A percentile compares a stretch with the other conserved stretches of the same genome.
Evolutionary conservation across 2,329 filamentous ascomycete species (phyloP).

Genomic region (Bipolaris sorokiniana): DNA sequence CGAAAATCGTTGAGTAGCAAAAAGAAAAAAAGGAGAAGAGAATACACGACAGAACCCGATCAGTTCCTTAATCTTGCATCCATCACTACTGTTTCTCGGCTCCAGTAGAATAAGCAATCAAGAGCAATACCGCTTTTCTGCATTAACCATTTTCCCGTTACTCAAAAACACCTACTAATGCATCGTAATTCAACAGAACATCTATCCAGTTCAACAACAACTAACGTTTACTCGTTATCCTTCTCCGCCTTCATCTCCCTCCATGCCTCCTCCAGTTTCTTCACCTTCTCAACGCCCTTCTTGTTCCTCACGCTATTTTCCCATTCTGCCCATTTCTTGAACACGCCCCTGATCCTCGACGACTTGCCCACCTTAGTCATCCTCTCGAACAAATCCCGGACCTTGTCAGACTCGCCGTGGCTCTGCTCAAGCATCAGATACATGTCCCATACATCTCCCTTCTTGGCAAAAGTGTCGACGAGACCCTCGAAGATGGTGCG

Average conservation of each 20-base stretch:
- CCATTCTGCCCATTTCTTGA: slow-evolving; percentile 90
- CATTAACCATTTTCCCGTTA: background rate
- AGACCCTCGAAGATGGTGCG: slow-evolving; percentile 94
- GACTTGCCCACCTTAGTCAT: slow-evolving; percentile 74
- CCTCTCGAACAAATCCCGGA: slow-evolving; percentile 82
- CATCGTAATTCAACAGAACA: background rate
- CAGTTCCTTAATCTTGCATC: too few species aligned
- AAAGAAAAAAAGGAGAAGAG: too few species aligned
- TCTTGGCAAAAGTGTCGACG: slow-evolving; percentile 83
- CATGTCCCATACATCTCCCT: slow-evolving; percentile 91
- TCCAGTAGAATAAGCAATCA: background rate
- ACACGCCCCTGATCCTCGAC: slow-evolving; percentile 83
- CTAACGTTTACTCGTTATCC: slow-evolving; percentile 16
- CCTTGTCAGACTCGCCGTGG: slow-evolving; percentile 60
- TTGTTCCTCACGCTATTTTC: slow-evolving; percentile 73
- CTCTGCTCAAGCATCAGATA: slow-evolving; percentile 83
- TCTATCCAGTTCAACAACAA: background rate
- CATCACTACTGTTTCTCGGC: background rate
- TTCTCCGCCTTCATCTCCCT: slow-evolving; percentile 55
- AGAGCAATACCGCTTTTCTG: background rate
- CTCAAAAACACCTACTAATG: slow-evolving; percentile 3
- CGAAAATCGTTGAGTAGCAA: too few species aligned
- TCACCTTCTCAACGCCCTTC: slow-evolving; percentile 73
- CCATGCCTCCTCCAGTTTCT: slow-evolving; percentile 73
- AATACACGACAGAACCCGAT: too few species aligned